A percentile compares a stretch with the other conserved stretches of the same genome.
Evolutionary conservation across 2,329 filamentous ascomycete genomes (phyloP).

Genomic region (Fonsecaea pedrosoi): DNA sequence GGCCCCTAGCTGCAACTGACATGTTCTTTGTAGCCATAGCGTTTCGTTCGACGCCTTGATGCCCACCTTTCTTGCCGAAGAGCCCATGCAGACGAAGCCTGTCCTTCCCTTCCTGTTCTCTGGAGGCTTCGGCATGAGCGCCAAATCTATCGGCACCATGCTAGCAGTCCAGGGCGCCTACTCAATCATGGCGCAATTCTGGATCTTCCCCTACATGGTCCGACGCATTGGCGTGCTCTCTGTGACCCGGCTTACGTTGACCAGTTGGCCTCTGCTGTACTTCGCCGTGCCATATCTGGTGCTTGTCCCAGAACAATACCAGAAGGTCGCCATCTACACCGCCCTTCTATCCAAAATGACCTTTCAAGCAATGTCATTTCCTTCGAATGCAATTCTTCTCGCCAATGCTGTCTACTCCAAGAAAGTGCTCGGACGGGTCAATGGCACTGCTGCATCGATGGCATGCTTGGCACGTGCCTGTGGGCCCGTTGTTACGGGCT

Average conservation of each 20-base stretch:
- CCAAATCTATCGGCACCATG: slow-evolving; percentile 84
- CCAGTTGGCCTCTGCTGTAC: slow-evolving; percentile 88
- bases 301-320: slow-evolving; percentile 74
- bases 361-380: slow-evolving; percentile 88
- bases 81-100: slow-evolving; percentile 46
- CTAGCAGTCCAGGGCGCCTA: slow-evolving; percentile 88
- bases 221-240: slow-evolving; percentile 76
- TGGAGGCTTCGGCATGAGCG: slow-evolving; percentile 82
- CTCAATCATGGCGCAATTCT: slow-evolving; percentile 83
- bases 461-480: slow-evolving; percentile 88
- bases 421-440: slow-evolving; percentile 86
- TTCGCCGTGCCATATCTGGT: slow-evolving; percentile 87
- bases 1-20: slow-evolving; percentile 42
- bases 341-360: slow-evolving; percentile 91
- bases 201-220: slow-evolving; percentile 81
- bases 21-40: slow-evolving; percentile 71
- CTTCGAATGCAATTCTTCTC: slow-evolving; percentile 85
- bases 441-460: slow-evolving; percentile 88
- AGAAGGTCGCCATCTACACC: slow-evolving; percentile 76
- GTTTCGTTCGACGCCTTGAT: slow-evolving; percentile 96
- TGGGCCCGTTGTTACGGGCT: slow-evolving; percentile 84
- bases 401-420: slow-evolving; percentile 86
- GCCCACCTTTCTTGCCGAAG: slow-evolving; percentile 85
- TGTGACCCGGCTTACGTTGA: slow-evolving; percentile 80
- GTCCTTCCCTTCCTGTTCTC: slow-evolving; percentile 85